These are phyloP conservation scores for Neonectria ditissima DNA, from an alignment of 2,329 filamentous ascomycete species.

Conservation along the genomic window DNA sequence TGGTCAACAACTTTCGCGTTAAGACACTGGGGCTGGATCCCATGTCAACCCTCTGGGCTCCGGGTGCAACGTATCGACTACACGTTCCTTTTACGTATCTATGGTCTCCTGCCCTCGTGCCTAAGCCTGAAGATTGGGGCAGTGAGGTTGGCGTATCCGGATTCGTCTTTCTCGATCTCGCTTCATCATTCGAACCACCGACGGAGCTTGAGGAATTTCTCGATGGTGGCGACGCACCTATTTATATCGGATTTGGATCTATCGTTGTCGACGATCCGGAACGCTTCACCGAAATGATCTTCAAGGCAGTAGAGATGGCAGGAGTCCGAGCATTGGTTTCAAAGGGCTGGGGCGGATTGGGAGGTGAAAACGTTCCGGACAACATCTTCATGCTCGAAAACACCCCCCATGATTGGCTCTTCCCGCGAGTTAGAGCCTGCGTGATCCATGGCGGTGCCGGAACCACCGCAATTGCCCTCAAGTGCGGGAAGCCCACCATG, in stretches of 20 bases:
- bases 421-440: slow-evolving; percentile 73
- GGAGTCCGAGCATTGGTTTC: slow-evolving; percentile 79
- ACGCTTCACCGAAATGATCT: slow-evolving; percentile 76
- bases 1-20: slow-evolving; percentile 80
- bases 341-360: slow-evolving; percentile 81
- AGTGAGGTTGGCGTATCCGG: slow-evolving; percentile 79
- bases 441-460: slow-evolving; percentile 84
- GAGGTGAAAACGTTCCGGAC: slow-evolving; percentile 68
- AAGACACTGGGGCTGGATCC: slow-evolving; percentile 78
- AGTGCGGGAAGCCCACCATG: slow-evolving; percentile 78
- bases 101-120: slow-evolving; percentile 74
- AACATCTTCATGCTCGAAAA: slow-evolving; percentile 80
- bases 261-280: slow-evolving; percentile 81
- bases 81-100: slow-evolving; percentile 83
- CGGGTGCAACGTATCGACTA: slow-evolving; percentile 76
- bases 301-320: slow-evolving; percentile 72
- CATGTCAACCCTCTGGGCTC: slow-evolving; percentile 81
- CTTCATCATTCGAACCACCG: slow-evolving; percentile 70
- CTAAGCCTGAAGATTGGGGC: slow-evolving; percentile 77
- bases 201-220: slow-evolving; percentile 67
- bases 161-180: slow-evolving; percentile 81
- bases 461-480: slow-evolving; percentile 79
- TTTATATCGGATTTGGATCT: slow-evolving; percentile 82
- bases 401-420: slow-evolving; percentile 82
- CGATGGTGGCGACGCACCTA: slow-evolving; percentile 65